Percentiles rank a stretch among this genome's conserved stretches.
Evolutionary conservation across 495 filamentous ascomycete species (phyloP).

Genomic region (Neurospora sp.): DNA sequence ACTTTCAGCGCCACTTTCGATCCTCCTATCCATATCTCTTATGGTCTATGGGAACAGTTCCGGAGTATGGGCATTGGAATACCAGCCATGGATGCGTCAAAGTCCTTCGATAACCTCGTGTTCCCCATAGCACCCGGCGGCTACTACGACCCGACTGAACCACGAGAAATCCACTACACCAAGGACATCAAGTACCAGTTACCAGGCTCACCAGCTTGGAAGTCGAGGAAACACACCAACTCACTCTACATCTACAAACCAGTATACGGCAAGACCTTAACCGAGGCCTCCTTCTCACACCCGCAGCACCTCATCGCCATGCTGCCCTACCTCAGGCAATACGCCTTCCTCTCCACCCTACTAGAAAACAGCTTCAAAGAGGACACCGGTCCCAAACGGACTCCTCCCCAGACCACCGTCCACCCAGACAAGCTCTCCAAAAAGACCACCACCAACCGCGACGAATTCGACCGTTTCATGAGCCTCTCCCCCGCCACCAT

Average conservation of each 20-base stretch:
- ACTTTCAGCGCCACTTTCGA: conserved; percentile 78
- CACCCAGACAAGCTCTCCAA: background rate
- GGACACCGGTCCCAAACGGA: background rate
- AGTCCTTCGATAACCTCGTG: conserved; percentile 59
- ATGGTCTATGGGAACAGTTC: conserved; percentile 55
- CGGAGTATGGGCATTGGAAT: conserved; percentile 53
- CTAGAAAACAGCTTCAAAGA: conserved; percentile 49
- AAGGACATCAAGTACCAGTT: conserved; percentile 23
- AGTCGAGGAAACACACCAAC: conserved; percentile 49
- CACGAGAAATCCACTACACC: conserved; percentile 25
- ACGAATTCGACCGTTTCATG: conserved; percentile 29
- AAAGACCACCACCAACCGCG: conserved; percentile 14
- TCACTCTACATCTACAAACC: conserved; percentile 61
- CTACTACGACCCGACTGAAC: conserved; percentile 29
- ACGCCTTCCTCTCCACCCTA: conserved; percentile 55
- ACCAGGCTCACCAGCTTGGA: conserved; percentile 29
- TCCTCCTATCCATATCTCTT: conserved; percentile 69
- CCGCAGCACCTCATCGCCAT: conserved; percentile 74
- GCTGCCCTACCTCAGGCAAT: conserved; percentile 67
- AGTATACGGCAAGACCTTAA: conserved; percentile 56
- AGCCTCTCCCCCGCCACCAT: background rate
- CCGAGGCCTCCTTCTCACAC: conserved; percentile 72
- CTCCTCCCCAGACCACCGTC: background rate
- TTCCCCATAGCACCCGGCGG: conserved; percentile 37
- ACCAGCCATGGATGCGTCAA: conserved; percentile 35